Base-by-base conservation (phyloP, 2,329 filamentous ascomycete species). In the Diplocarpon rosae region DNA sequence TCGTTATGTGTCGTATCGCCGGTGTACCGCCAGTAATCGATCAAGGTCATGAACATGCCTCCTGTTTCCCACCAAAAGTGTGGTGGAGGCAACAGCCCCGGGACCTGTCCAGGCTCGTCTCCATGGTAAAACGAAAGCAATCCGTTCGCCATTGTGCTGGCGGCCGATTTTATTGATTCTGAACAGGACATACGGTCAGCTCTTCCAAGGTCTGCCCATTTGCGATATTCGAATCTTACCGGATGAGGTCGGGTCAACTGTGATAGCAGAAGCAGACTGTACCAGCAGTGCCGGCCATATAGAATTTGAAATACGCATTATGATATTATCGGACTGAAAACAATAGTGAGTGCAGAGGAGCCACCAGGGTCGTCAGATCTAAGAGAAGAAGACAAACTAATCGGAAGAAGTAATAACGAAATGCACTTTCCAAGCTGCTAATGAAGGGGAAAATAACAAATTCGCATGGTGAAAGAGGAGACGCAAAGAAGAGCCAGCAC, bases 11-110 rank as follows among this genome's bases (percentile, higher is more conserved):
- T 70, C 5, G 70, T 67, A 57, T 90, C 84, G 20, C 78, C 78
- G 0, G 85, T 89, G 60, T 85, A 84, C 58, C 79, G 81, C 83
- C 84, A 92, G 62, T 90, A 92, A 54, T 92, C 83, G 44, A 93
- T 70, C 49, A 92, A 66, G 2, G 81, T 71, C 42, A 75, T 76
- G 64, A 80, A 70, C 68, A 89, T 77, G 71, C 81, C 64, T 84
- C 82, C 85, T 79, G 86, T 76, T 53, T 73, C 70, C 71, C 71
- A 75, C 71, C 70, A 75, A 56, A 71, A 73, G 52, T 71, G 71
- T 12, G 73, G 73, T 24, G 59, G 58, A 10, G 69, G 69, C 35
- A 75, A 65, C 41, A 71, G 62, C 28, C 73, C 73, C 13, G 71
- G 71, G 14, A 67, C 69, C 11, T 65, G 62, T 16, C 69, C 70